Conservation (phyloP, 352 stramenopile genomes). For the Thraustochytrium striatum region DNA sequence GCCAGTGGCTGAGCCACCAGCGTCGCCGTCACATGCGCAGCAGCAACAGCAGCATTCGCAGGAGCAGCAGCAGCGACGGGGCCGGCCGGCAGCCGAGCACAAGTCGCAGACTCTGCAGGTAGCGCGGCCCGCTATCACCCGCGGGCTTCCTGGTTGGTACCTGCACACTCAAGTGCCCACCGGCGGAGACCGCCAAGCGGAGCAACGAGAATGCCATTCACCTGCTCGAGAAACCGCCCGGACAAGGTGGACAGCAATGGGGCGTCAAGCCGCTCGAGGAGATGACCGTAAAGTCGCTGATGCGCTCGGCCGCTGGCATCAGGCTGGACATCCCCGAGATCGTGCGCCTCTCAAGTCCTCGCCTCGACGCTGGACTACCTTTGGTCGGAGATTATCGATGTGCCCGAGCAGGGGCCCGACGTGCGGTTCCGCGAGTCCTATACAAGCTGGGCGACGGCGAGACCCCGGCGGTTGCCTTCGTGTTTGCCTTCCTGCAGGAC, state of each 20-base stretch:
- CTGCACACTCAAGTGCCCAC: conserved; percentile 31
- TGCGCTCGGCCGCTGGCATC: conserved; percentile 38
- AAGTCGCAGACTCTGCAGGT: not conserved
- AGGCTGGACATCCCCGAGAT: conserved; percentile 43
- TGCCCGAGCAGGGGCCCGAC: conserved; percentile 18
- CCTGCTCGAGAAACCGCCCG: conserved; percentile 21
- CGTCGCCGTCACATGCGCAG: too few species aligned
- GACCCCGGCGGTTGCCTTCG: conserved; percentile 15
- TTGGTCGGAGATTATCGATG: conserved; percentile 23
- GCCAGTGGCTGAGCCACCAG: too few species aligned
- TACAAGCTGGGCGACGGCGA: conserved; percentile 15
- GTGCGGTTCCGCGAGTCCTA: conserved; percentile 14
- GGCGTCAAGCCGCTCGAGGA: not conserved
- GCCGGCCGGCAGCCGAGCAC: not conserved
- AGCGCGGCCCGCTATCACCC: not conserved
- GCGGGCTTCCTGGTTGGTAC: not conserved
- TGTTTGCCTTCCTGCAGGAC: conserved; percentile 45
- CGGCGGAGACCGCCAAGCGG: conserved; percentile 26
- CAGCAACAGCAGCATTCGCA: not conserved
- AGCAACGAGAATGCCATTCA: conserved; percentile 45
- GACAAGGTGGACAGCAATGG: conserved; percentile 34
- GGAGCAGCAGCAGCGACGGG: not conserved
- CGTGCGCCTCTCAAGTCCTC: too few species aligned
- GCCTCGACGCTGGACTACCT: conserved; percentile 43
- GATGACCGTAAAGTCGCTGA: conserved; percentile 42